Percentiles rank a stretch among this genome's conserved stretches.
These are phyloP conservation scores for Silene coronaria DNA, from an alignment of 179 eudicot genomes.

Conservation along the genomic window DNA sequence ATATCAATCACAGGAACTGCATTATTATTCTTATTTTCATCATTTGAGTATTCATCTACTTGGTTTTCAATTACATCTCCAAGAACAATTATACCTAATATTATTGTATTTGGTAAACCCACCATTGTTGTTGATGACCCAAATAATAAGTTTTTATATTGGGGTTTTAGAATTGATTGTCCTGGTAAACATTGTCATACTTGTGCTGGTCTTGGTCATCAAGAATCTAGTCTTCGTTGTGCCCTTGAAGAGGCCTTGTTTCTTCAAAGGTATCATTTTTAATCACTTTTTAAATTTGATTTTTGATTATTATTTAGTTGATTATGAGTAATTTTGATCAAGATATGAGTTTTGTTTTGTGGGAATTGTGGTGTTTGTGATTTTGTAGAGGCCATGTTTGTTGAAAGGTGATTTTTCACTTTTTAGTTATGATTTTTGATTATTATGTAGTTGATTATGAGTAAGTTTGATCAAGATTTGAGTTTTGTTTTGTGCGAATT, in stretches of 20 bases:
- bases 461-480: background rate
- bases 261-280: conserved; percentile 49
- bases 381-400: background rate
- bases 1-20: conserved; percentile 42
- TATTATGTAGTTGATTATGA: no score
- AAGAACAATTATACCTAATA: conserved; percentile 8
- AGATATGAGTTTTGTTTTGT: background rate
- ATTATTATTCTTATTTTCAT: conserved; percentile 46
- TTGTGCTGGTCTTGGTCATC: conserved; percentile 91
- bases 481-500: background rate
- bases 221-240: conserved; percentile 91
- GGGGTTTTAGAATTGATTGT: conserved; percentile 84
- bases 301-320: background rate
- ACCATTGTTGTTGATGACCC: background rate
- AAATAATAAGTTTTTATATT: conserved; percentile 54
- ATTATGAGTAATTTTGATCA: background rate
- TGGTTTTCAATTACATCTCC: conserved; percentile 32
- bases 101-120: conserved; percentile 12
- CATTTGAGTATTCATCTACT: conserved; percentile 35
- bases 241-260: conserved; percentile 91
- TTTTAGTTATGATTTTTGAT: background rate
- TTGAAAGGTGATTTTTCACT: background rate
- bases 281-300: background rate
- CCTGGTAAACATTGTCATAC: conserved; percentile 86
- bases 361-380: background rate